Evolutionary conservation across 257 asterid species (phyloP).

Genomic region (Ligustrum vulgare): DNA sequence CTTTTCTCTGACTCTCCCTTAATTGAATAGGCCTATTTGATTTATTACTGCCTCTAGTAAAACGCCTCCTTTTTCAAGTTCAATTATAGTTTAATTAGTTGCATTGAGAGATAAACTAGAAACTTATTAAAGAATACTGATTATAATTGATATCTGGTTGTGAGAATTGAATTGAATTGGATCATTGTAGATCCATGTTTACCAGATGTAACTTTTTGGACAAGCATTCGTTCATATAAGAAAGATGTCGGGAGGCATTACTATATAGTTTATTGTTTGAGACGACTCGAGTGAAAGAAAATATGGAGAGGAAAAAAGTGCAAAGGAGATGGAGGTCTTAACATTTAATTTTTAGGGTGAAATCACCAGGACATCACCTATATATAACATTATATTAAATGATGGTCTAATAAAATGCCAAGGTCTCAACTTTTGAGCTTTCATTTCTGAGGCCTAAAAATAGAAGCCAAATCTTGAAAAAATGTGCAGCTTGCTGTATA

Average conservation of each 20-base stretch:
- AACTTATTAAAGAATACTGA: not conserved
- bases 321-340: conserved; percentile 2
- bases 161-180: not conserved
- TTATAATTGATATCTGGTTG: not conserved
- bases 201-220: not conserved
- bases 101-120: not conserved
- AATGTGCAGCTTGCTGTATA: not conserved
- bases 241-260: not conserved
- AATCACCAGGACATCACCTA: not conserved
- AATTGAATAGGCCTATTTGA: not conserved
- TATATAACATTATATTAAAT: not conserved
- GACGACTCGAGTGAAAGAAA: not conserved
- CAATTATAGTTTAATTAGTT: not conserved
- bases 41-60: not conserved
- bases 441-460: not conserved
- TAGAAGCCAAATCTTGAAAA: not conserved
- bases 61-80: not conserved
- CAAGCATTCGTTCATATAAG: not conserved
- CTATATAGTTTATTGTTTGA: not conserved
- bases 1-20: not conserved
- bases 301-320: not conserved
- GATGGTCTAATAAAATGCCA: conserved; percentile 5
- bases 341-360: not conserved
- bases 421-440: not conserved
- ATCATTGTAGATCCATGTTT: not conserved